These are phyloP conservation scores for Loxodes magnus DNA, from an alignment of 73 alveolate species.

Conservation along the genomic window DNA sequence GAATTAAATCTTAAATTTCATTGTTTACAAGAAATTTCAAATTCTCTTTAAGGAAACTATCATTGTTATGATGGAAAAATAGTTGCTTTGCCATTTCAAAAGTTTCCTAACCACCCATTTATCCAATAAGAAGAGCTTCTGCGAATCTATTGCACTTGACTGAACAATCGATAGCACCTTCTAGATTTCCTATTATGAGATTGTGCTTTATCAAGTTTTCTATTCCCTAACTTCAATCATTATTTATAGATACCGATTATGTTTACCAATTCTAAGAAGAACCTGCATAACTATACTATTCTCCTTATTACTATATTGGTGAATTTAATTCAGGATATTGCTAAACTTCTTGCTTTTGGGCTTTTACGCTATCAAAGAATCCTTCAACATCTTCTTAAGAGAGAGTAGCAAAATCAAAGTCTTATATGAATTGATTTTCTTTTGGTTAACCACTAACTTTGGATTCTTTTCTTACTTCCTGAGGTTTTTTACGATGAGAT, in stretches of 20 bases:
- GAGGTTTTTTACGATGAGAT: too few species aligned
- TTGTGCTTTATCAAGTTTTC: conserved; percentile 84
- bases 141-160: conserved; percentile 85
- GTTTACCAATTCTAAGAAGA: conserved; percentile 35
- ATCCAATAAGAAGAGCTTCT: conserved; percentile 86
- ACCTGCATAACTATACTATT: conserved; percentile 12
- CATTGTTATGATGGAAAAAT: conserved; percentile 71
- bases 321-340: conserved; percentile 10
- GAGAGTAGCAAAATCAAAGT: too few species aligned
- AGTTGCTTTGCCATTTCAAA: conserved; percentile 77
- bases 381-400: conserved; percentile 54
- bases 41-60: conserved; percentile 72
- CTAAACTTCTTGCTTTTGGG: conserved; percentile 30
- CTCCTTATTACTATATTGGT: too few species aligned
- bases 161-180: conserved; percentile 91
- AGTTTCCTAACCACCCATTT: conserved; percentile 59
- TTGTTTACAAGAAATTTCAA: conserved; percentile 69
- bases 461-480: too few species aligned
- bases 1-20: conserved; percentile 76
- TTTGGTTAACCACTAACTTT: too few species aligned
- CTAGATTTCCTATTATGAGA: conserved; percentile 84
- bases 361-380: conserved; percentile 52
- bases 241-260: conserved; percentile 73
- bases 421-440: too few species aligned
- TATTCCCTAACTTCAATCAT: conserved; percentile 91